Evolutionary conservation across 345 rosid genomes (phyloP).

Genomic region (Salix caprea): DNA sequence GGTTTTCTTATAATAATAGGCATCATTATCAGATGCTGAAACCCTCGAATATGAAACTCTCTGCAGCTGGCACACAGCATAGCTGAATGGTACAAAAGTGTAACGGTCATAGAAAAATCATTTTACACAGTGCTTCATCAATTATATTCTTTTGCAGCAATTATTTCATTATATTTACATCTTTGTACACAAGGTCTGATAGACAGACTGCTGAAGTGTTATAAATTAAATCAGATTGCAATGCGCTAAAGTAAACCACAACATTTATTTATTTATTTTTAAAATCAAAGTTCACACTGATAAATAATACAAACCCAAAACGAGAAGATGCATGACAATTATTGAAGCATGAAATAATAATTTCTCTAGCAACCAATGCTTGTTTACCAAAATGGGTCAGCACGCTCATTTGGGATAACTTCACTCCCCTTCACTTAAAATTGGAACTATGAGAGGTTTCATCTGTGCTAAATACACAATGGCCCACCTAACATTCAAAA

Average conservation of each 20-base stretch:
- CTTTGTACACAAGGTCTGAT: constrained; percentile 4
- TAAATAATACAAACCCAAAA: constrained; percentile 31
- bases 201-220: constrained; percentile 13
- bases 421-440: constrained; percentile 73
- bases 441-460: constrained; percentile 97
- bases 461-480: constrained; percentile 95
- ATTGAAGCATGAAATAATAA: constrained; percentile 4
- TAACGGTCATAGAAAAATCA: background rate
- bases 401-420: constrained; percentile 5
- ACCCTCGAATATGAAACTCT: too few species aligned
- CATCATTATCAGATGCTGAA: too few species aligned
- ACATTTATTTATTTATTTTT: background rate
- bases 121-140: background rate
- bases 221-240: constrained; percentile 18
- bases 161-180: constrained; percentile 34
- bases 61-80: too few species aligned
- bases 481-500: constrained; percentile 71
- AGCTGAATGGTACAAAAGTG: background rate
- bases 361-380: constrained; percentile 20
- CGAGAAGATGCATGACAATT: constrained; percentile 28
- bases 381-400: constrained; percentile 18
- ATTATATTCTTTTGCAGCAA: background rate
- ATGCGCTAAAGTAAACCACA: background rate
- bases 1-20: too few species aligned
- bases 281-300: constrained; percentile 15